A percentile compares a stretch with the other conserved stretches of the same genome.
These are phyloP conservation scores for Agaricus blazei DNA, from an alignment of 768 basidiomycete genomes.

Conservation along the genomic window DNA sequence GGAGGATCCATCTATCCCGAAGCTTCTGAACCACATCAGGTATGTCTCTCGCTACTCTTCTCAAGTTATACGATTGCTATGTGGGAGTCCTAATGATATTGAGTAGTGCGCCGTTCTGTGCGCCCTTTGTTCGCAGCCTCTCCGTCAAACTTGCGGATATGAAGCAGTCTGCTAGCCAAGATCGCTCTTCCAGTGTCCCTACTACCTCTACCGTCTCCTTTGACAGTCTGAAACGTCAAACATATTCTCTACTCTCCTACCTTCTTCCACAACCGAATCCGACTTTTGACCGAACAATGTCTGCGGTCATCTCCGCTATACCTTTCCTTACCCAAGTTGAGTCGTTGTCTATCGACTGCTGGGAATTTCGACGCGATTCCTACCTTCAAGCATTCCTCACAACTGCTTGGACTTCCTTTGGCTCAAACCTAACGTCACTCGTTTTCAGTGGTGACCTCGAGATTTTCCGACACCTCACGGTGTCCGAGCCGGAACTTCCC, in stretches of 20 bases:
- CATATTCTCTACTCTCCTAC: neutral
- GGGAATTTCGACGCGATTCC: conserved; percentile 27
- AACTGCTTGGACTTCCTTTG: conserved; percentile 36
- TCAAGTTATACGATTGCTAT: neutral
- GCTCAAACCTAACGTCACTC: conserved; percentile 25
- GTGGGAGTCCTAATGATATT: neutral
- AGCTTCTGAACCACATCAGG: neutral
- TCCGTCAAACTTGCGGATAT: neutral
- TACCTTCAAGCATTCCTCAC: conserved; percentile 27
- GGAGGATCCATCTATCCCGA: conserved; percentile 10
- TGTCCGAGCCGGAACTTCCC: conserved; percentile 24
- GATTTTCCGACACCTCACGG: conserved; percentile 27
- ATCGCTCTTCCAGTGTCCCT: neutral
- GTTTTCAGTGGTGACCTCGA: conserved; percentile 34
- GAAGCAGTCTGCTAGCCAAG: neutral
- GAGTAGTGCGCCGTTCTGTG: conserved; percentile 17
- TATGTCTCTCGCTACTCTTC: neutral
- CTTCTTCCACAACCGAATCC: neutral
- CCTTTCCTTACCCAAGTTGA: conserved; percentile 9
- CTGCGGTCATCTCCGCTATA: conserved; percentile 23
- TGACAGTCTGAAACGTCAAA: neutral
- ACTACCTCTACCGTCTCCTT: neutral
- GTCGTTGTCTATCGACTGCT: conserved; percentile 34
- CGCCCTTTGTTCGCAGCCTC: neutral
- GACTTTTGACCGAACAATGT: neutral